Evolutionary conservation across 345 rosid species (phyloP), one percentile per base, ranked within the genome.

Genomic region (Rhodomyrtus tomentosa): DNA sequence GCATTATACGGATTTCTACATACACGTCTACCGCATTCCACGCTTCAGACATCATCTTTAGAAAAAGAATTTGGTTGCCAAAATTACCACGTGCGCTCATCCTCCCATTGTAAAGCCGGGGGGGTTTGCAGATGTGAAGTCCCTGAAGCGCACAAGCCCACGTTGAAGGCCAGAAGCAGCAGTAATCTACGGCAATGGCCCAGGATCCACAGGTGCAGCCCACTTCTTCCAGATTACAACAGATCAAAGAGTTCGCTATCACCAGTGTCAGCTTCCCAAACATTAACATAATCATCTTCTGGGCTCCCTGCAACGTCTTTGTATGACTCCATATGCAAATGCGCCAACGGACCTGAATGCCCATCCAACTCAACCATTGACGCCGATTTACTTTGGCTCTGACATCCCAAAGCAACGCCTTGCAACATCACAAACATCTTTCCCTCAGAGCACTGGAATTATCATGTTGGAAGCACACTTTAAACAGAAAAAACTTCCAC

Each of bases 321-420:
- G 87, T 90, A 88, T 42, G 88, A 88, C 88, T 93, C 98, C 93
- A 90, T 88, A 51, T 91, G 90, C 81, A 91, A 54, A 40, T 59
- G 88, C 25, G 86, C 84, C 82, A 93, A 89, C 0, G 87, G 88
- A 86, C 94, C 95, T 0, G 15, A 76, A 84, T 92, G 98, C 54
- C 93, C 92, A 48, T 91, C 94, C 90, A 94, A 80, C 90, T 88
- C 91, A 5, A 88, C 87, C 15, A 93, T 50, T 49, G 94, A 88
- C 86, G 90, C 83, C 3, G 85, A 86, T 80, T 87, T 89, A 45
- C 51, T 48, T 10, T 82, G 58, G 83, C 87, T 88, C 95, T 91
- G 56, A 88, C 62, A 86, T 94, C 98, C 95, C 95, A 92, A 80
- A 93, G 90, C 90, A 90, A 32, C 82, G 95, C 95, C 58, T 95